Conservation (phyloP, 352 stramenopile genomes). For the Phytopythium kandeliae region DNA sequence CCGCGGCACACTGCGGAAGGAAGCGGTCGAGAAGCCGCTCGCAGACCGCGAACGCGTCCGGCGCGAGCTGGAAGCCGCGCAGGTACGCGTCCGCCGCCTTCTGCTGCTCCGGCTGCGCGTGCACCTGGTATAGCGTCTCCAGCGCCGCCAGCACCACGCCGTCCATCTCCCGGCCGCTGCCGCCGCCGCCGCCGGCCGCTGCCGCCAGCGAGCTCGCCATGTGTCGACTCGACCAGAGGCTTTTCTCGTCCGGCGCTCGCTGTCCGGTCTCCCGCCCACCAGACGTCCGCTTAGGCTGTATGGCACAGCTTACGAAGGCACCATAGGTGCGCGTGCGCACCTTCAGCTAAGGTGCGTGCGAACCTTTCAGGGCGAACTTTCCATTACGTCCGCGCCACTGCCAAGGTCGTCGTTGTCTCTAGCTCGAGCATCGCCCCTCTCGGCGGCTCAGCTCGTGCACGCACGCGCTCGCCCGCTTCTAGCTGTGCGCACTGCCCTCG, state of each 20-base stretch:
- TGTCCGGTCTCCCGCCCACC: not conserved
- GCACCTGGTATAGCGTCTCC: conserved; percentile 52
- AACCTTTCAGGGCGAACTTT: too few relatives aligned
- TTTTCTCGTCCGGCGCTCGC: not conserved
- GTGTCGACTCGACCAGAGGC: too few relatives aligned
- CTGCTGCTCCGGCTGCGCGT: conserved; percentile 44
- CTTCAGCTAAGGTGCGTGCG: too few relatives aligned
- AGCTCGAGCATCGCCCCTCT: too few relatives aligned
- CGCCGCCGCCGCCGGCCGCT: not conserved
- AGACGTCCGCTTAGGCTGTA: not conserved
- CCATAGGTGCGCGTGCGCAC: too few relatives aligned
- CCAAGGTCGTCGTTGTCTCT: too few relatives aligned
- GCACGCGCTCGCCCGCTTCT: too few relatives aligned
- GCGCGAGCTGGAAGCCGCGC: conserved; percentile 72
- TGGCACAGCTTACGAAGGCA: too few relatives aligned
- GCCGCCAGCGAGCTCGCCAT: not conserved
- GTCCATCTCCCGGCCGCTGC: conserved; percentile 16
- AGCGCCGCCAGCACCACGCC: conserved; percentile 40
- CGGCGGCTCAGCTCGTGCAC: too few relatives aligned
- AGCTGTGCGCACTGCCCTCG: too few relatives aligned
- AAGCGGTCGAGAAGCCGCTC: conserved; percentile 55
- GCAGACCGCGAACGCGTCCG: conserved; percentile 72
- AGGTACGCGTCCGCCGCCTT: conserved; percentile 69
- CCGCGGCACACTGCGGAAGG: conserved; percentile 21
- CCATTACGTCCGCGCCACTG: too few relatives aligned